phyloP scores from a whole-genome alignment of 306 rosid genomes.

The Cucurbita pepo region DNA sequence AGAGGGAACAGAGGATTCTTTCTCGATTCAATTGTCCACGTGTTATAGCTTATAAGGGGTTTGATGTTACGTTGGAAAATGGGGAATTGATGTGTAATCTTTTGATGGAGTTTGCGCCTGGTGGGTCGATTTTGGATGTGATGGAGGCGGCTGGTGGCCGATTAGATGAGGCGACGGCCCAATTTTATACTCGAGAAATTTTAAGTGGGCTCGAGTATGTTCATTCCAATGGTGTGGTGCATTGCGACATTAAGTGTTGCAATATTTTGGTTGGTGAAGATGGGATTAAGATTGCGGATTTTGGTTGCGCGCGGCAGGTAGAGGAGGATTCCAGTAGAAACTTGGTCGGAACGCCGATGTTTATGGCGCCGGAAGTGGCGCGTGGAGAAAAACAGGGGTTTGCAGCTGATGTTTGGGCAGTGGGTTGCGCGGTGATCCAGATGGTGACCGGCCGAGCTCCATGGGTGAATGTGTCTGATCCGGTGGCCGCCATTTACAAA shows the following conservation, averaged over 20 bases:
- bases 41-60: constrained; percentile 44
- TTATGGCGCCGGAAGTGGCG: constrained; percentile 94
- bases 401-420: constrained; percentile 79
- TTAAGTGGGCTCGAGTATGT: constrained; percentile 41
- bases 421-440: constrained; percentile 70
- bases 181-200: constrained; percentile 34
- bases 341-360: constrained; percentile 57
- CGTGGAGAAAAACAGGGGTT: constrained; percentile 73
- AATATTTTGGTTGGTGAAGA: constrained; percentile 44
- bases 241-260: constrained; percentile 68
- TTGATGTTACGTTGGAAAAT: constrained; percentile 36
- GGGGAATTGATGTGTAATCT: constrained; percentile 41
- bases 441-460: constrained; percentile 60
- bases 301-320: constrained; percentile 59
- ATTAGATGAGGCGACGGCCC: constrained; percentile 24
- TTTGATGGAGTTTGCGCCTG: constrained; percentile 56
- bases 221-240: constrained; percentile 60
- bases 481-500: constrained; percentile 36
- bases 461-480: constrained; percentile 42
- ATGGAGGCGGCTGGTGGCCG: constrained; percentile 22
- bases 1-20: constrained; percentile 40
- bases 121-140: constrained; percentile 41
- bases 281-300: constrained; percentile 60
- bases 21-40: constrained; percentile 32
- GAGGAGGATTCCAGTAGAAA: not conserved